phyloP scores from a whole-genome alignment of 352 stramenopile genomes.

The Poterioochromonas sp. region DNA sequence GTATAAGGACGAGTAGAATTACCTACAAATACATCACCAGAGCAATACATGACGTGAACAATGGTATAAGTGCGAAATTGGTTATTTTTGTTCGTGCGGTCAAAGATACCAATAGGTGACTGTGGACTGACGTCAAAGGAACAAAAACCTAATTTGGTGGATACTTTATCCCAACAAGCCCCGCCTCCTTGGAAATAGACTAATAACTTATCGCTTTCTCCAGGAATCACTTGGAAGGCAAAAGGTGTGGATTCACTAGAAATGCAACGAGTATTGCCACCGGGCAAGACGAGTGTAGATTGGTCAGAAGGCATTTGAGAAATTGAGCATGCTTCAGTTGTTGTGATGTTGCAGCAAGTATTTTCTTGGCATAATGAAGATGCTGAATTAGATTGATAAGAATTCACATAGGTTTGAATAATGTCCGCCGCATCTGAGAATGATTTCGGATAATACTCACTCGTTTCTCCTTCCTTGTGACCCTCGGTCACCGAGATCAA shows the following conservation, averaged over 20 bases:
- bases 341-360: slow-evolving; percentile 9
- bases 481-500: too few relatives aligned
- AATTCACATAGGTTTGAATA: not conserved
- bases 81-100: slow-evolving; percentile 30
- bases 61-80: slow-evolving; percentile 37
- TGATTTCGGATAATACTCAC: too few relatives aligned
- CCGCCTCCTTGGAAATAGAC: slow-evolving; percentile 44
- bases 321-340: not conserved
- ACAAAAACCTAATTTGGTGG: slow-evolving; percentile 29
- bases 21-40: slow-evolving; percentile 36
- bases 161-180: slow-evolving; percentile 38
- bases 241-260: slow-evolving; percentile 26
- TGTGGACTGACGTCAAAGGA: not conserved
- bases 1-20: slow-evolving; percentile 30
- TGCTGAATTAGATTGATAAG: not conserved
- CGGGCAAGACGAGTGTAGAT: slow-evolving; percentile 32
- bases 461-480: too few relatives aligned
- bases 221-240: slow-evolving; percentile 37
- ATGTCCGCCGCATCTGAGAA: not conserved
- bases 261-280: slow-evolving; percentile 36
- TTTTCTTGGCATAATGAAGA: not conserved
- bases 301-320: not conserved
- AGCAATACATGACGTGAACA: slow-evolving; percentile 39
- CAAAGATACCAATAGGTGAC: not conserved
- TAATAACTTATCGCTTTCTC: slow-evolving; percentile 37